Conservation (phyloP, 768 basidiomycete species). For the Mycena leptocephala region DNA sequence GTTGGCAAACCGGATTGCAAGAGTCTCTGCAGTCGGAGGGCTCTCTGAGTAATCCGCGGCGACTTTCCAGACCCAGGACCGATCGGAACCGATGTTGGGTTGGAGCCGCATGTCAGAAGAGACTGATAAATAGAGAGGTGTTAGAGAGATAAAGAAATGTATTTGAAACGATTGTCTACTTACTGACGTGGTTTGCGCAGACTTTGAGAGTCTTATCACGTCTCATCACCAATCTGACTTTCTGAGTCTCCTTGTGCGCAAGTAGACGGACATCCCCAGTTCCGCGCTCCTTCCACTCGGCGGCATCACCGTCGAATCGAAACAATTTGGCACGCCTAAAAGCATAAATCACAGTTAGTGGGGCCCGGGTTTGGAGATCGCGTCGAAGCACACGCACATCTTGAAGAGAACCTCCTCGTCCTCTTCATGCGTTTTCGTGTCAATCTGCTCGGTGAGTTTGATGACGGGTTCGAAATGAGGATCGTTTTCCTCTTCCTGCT, state of each 20-base stretch:
- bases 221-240: constrained; percentile 97
- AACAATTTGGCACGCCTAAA: constrained; percentile 97
- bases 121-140: constrained; percentile 65
- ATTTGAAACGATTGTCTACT: constrained; percentile 50
- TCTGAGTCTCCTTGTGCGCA: constrained; percentile 90
- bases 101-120: constrained; percentile 93
- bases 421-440: constrained; percentile 96
- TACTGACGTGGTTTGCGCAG: constrained; percentile 97
- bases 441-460: constrained; percentile 95
- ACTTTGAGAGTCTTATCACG: constrained; percentile 99
- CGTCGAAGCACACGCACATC: constrained; percentile 77
- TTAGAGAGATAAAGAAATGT: constrained; percentile 9
- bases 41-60: constrained; percentile 95
- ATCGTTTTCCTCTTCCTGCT: constrained; percentile 86
- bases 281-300: constrained; percentile 99
- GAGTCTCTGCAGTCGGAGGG: constrained; percentile 93
- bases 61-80: constrained; percentile 99
- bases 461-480: constrained; percentile 97
- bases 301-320: constrained; percentile 84
- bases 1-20: constrained; percentile 98
- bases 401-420: constrained; percentile 96
- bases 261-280: constrained; percentile 97
- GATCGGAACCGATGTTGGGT: constrained; percentile 98
- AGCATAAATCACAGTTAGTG: constrained; percentile 40
- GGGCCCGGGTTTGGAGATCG: constrained; percentile 52